A percentile compares a stretch with the other conserved stretches of the same genome.
Conservation (phyloP, 495 filamentous ascomycete genomes). For the Neurospora sp. region DNA sequence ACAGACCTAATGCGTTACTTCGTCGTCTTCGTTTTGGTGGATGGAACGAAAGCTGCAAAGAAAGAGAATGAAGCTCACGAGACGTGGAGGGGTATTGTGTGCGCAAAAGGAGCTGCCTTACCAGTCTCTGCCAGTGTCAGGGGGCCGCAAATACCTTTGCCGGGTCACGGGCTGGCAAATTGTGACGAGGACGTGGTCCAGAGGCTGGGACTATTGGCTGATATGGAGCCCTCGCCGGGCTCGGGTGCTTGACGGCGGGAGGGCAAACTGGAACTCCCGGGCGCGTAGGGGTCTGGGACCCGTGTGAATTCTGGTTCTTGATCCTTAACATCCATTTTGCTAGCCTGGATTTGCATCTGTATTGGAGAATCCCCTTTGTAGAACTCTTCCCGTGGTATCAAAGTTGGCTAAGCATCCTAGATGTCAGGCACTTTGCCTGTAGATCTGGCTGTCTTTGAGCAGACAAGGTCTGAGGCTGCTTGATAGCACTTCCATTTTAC, state of each 20-base stretch:
- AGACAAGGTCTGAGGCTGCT: neutral
- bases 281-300: neutral
- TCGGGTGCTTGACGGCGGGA: neutral
- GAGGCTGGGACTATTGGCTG: neutral
- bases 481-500: neutral
- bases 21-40: neutral
- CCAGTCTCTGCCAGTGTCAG: neutral
- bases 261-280: neutral
- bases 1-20: neutral
- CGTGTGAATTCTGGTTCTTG: neutral
- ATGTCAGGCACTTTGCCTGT: neutral
- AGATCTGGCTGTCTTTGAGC: neutral
- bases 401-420: neutral
- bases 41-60: neutral
- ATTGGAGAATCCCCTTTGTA: neutral
- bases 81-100: neutral
- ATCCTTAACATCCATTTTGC: neutral
- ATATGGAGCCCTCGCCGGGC: neutral
- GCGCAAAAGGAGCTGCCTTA: neutral
- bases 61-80: neutral
- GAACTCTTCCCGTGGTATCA: neutral
- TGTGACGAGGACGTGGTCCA: neutral
- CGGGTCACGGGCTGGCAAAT: neutral
- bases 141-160: neutral
- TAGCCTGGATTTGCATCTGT: neutral